A percentile compares a stretch with the other conserved stretches of the same genome.
Conservation (phyloP, 2,329 filamentous ascomycete species). For the Cercospora zeae-maydis region DNA sequence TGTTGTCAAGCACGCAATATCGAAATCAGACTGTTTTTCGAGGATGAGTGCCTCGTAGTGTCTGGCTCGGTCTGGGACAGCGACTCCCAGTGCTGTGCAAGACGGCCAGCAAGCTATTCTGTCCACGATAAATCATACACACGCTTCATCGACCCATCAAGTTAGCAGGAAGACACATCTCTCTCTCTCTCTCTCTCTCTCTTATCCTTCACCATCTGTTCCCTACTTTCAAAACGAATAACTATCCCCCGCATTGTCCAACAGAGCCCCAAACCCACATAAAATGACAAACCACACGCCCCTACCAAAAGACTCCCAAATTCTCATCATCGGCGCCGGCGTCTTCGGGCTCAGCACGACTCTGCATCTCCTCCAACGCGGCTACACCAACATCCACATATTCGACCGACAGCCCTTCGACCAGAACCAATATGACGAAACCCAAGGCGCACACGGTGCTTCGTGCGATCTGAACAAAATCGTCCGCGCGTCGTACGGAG, state of each 20-base stretch:
- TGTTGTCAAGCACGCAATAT: too few species aligned
- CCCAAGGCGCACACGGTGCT: slow-evolving; percentile 22
- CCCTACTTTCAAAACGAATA: too few species aligned
- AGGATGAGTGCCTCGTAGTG: too few species aligned
- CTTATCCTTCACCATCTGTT: too few species aligned
- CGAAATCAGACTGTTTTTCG: too few species aligned
- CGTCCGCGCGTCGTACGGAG: slow-evolving; percentile 28
- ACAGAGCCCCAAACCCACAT: too few species aligned
- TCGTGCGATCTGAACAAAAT: slow-evolving; percentile 30
- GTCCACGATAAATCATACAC: too few species aligned
- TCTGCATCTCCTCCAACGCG: slow-evolving; percentile 27
- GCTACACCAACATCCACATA: slow-evolving; percentile 30
- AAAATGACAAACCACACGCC: slow-evolving; percentile 11
- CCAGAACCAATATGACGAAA: slow-evolving; percentile 25
- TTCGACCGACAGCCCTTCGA: slow-evolving; percentile 36
- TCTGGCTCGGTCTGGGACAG: too few species aligned
- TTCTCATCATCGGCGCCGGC: slow-evolving; percentile 43
- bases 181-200: background rate
- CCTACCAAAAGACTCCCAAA: slow-evolving; percentile 21
- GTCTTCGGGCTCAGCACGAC: slow-evolving; percentile 46
- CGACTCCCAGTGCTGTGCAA: too few species aligned
- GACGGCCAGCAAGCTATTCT: too few species aligned
- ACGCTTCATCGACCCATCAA: background rate
- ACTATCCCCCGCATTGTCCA: too few species aligned
- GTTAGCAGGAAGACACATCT: background rate